A percentile compares a stretch with the other conserved stretches of the same genome.
These are phyloP conservation scores for Tulasnella sp. DNA, from an alignment of 768 basidiomycete species.

Conservation along the genomic window DNA sequence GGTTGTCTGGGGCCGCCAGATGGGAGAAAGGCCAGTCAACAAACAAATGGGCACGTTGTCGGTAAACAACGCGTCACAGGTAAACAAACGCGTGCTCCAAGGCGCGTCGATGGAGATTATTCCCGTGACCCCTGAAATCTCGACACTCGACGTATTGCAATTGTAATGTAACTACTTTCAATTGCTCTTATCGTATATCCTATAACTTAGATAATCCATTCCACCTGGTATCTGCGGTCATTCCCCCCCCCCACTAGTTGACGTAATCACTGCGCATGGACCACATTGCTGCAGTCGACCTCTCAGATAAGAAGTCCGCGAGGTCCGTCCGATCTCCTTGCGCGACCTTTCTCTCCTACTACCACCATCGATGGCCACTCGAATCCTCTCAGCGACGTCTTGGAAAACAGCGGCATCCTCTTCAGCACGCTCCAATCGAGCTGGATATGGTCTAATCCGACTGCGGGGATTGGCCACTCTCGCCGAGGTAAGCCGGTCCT, in stretches of 20 bases:
- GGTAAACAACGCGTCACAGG: not conserved
- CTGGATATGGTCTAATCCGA: not conserved
- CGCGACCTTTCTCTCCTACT: not conserved
- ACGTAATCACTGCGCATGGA: not conserved
- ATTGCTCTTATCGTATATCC: not conserved
- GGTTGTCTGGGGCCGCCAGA: not conserved
- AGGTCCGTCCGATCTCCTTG: not conserved
- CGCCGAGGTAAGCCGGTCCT: conserved; percentile 17
- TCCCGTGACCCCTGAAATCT: not conserved
- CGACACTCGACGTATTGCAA: not conserved
- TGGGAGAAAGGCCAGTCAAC: not conserved
- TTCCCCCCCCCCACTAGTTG: not conserved
- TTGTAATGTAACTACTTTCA: not conserved
- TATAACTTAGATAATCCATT: not conserved
- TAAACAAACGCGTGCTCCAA: not conserved
- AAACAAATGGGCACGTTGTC: not conserved
- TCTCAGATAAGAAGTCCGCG: not conserved
- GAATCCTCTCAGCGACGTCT: not conserved
- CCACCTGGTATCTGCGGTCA: not conserved
- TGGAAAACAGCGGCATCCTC: not conserved
- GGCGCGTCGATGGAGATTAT: not conserved
- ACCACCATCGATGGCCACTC: not conserved
- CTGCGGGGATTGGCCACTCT: conserved; percentile 15
- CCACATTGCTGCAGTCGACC: not conserved
- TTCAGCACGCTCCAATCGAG: not conserved